Percentiles rank a stretch among this genome's conserved stretches.
phyloP scores from a whole-genome alignment of 2,329 filamentous ascomycete genomes.

The Microcera coccophila region DNA sequence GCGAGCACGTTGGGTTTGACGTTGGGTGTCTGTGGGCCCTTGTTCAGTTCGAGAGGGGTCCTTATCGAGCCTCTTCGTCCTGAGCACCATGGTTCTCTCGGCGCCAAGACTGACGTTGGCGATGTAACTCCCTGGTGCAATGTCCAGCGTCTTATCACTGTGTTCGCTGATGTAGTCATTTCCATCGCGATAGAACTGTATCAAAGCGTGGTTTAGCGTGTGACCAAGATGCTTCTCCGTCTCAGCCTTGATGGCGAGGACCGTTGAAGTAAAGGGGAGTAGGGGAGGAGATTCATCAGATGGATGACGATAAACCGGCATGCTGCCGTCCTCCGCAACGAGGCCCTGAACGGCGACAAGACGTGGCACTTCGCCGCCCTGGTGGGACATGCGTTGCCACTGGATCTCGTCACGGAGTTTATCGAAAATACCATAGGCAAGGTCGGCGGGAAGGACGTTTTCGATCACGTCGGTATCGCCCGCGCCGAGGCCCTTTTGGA shows the following conservation, averaged over 20 bases:
- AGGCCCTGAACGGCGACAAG: conserved; percentile 85
- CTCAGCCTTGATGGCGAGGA: conserved; percentile 62
- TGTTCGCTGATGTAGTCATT: conserved; percentile 94
- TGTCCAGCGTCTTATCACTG: conserved; percentile 94
- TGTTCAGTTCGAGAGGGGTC: conserved; percentile 27
- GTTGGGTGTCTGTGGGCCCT: conserved; percentile 22
- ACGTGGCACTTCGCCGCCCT: conserved; percentile 85
- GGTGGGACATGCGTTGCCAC: conserved; percentile 92
- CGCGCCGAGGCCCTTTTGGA: conserved; percentile 62
- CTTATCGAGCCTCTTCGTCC: conserved; percentile 66
- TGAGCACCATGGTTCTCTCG: conserved; percentile 81
- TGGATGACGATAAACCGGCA: conserved; percentile 93
- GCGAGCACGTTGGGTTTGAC: conserved; percentile 62
- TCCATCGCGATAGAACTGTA: conserved; percentile 87
- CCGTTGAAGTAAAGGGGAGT: conserved; percentile 68
- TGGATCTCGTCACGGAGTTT: conserved; percentile 68
- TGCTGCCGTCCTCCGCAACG: conserved; percentile 62
- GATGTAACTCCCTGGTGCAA: conserved; percentile 74
- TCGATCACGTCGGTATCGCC: conserved; percentile 74
- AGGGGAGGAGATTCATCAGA: conserved; percentile 81
- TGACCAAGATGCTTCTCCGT: conserved; percentile 75
- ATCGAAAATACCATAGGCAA: conserved; percentile 62
- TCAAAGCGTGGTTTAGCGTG: conserved; percentile 81
- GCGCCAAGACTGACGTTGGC: conserved; percentile 94
- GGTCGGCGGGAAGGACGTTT: conserved; percentile 58